Percentiles rank a stretch among this genome's conserved stretches.
Conservation (phyloP, 2,329 filamentous ascomycete genomes). For the Thermothelomyces thermophilus region DNA sequence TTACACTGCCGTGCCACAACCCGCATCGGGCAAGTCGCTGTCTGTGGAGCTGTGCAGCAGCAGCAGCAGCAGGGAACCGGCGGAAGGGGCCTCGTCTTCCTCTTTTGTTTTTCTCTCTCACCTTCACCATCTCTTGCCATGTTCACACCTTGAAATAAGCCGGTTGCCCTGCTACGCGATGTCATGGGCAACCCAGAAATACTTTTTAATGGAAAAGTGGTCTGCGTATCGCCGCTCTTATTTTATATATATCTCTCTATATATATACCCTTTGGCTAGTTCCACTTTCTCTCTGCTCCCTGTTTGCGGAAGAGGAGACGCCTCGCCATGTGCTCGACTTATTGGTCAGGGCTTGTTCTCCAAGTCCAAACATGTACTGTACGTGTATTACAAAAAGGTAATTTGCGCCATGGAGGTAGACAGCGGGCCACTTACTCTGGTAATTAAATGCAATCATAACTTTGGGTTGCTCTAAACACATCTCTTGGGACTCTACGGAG, state of each 20-base stretch:
- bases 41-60: too few species aligned
- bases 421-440: too few species aligned
- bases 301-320: not conserved
- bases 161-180: not conserved
- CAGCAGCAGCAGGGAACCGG: not conserved
- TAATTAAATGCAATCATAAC: too few species aligned
- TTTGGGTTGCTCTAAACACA: too few species aligned
- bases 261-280: conserved; percentile 3
- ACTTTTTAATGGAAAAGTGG: conserved; percentile 3
- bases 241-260: too few species aligned
- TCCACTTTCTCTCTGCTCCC: not conserved
- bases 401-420: too few species aligned
- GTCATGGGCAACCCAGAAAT: not conserved
- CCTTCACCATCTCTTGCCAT: conserved; percentile 1
- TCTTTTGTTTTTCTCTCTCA: not conserved
- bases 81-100: not conserved
- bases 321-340: not conserved
- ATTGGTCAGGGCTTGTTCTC: not conserved
- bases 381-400: too few species aligned
- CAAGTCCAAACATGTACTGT: too few species aligned
- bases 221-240: not conserved
- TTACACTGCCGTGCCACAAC: not conserved
- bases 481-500: too few species aligned
- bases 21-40: too few species aligned
- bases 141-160: not conserved